A percentile compares a stretch with the other conserved stretches of the same genome.
phyloP scores from a whole-genome alignment of 164 flowering plant genomes.

The Annona cherimola region DNA sequence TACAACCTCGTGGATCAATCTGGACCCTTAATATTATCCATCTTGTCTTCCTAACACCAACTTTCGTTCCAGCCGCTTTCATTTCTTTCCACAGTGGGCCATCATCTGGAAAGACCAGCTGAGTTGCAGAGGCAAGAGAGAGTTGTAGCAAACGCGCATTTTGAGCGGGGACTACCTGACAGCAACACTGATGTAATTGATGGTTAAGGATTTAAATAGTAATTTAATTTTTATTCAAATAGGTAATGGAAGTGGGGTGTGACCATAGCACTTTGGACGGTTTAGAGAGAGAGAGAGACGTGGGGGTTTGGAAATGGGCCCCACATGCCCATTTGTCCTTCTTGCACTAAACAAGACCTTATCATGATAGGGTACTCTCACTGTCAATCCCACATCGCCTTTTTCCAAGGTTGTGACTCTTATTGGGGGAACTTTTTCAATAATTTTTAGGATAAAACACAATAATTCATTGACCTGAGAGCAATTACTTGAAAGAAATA shows the following conservation, averaged over 20 bases:
- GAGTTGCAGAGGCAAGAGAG: not conserved
- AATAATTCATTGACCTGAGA: no score
- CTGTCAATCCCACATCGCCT: not conserved
- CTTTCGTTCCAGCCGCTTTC: not conserved
- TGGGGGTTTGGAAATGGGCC: not conserved
- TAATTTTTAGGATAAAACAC: no score
- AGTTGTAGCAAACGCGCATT: not conserved
- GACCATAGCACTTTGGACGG: not conserved
- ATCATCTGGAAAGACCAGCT: not conserved
- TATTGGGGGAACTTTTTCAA: no score
- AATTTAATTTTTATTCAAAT: not conserved
- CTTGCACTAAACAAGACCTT: not conserved
- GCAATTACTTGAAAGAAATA: no score
- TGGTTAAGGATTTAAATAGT: not conserved
- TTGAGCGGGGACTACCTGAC: not conserved
- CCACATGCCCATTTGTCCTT: not conserved
- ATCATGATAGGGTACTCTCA: not conserved
- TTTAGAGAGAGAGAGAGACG: not conserved
- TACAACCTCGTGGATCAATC: not conserved
- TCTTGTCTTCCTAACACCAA: not conserved
- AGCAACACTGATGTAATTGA: not conserved
- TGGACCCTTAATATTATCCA: not conserved
- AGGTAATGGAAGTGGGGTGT: not conserved
- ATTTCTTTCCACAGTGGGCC: not conserved
- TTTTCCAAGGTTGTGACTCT: not conserved